A percentile compares a stretch with the other conserved stretches of the same genome.
Conservation (phyloP, 2,329 filamentous ascomycete genomes). For the Nemania sp. region DNA sequence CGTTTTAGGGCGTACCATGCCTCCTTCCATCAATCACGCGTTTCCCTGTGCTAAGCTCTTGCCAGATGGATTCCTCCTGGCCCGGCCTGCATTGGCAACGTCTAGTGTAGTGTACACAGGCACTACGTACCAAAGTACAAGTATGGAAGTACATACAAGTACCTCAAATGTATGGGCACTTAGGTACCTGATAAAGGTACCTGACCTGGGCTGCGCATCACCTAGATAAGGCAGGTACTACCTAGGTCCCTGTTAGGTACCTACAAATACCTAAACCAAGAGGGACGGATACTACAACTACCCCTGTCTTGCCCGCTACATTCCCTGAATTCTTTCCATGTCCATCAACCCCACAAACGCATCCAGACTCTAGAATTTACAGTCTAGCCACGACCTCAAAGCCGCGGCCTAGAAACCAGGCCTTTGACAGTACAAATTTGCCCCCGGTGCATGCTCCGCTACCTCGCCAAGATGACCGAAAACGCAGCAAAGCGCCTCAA, state of each 20-base stretch:
- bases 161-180: no score
- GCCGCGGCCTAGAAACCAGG: not conserved
- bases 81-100: conserved; percentile 1
- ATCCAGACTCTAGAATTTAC: not conserved
- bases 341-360: conserved; percentile 14
- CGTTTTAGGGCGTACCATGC: conserved; percentile 23
- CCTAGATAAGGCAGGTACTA: no score
- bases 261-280: not conserved
- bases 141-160: no score
- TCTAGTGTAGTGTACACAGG: not conserved
- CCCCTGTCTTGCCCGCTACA: not conserved
- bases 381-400: not conserved
- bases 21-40: conserved; percentile 22
- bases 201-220: no score
- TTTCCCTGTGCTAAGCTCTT: conserved; percentile 15
- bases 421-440: not conserved
- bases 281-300: not conserved
- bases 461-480: conserved; percentile 63
- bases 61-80: conserved; percentile 6
- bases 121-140: not conserved
- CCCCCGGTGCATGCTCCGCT: conserved; percentile 48
- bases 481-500: conserved; percentile 82
- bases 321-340: not conserved
- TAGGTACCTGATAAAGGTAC: no score
- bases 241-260: no score